Evolutionary conservation across 345 rosid genomes (phyloP).

Genomic region (Boechera stricta): DNA sequence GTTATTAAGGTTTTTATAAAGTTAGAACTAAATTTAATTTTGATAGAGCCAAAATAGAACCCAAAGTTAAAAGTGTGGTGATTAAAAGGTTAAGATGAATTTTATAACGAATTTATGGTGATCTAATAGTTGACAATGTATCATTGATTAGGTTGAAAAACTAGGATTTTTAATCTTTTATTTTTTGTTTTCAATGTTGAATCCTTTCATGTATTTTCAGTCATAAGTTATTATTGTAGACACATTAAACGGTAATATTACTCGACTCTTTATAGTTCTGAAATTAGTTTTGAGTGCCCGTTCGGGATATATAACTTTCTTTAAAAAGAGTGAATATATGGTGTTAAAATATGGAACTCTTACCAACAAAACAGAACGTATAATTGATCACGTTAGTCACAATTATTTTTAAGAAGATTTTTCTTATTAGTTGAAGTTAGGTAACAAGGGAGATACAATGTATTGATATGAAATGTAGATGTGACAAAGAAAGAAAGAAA

Average conservation of each 20-base stretch:
- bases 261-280: not conserved
- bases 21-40: not conserved
- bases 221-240: not conserved
- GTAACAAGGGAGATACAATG: not conserved
- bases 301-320: too few relatives aligned
- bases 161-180: not conserved
- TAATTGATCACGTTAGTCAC: too few relatives aligned
- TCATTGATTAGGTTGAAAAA: not conserved
- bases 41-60: slow-evolving; percentile 6
- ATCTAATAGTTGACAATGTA: not conserved
- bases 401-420: too few relatives aligned
- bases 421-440: not conserved
- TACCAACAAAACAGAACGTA: too few relatives aligned
- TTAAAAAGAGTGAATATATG: too few relatives aligned
- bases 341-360: too few relatives aligned
- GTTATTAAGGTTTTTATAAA: not conserved
- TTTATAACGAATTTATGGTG: not conserved
- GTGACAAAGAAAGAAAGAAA: not conserved
- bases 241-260: not conserved
- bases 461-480: not conserved
- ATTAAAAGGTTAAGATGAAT: not conserved
- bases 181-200: too few relatives aligned
- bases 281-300: too few relatives aligned
- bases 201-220: not conserved
- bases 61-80: not conserved